These are phyloP conservation scores for Ophiostoma fasciatum DNA, from an alignment of 2,329 filamentous ascomycete species.

Conservation along the genomic window DNA sequence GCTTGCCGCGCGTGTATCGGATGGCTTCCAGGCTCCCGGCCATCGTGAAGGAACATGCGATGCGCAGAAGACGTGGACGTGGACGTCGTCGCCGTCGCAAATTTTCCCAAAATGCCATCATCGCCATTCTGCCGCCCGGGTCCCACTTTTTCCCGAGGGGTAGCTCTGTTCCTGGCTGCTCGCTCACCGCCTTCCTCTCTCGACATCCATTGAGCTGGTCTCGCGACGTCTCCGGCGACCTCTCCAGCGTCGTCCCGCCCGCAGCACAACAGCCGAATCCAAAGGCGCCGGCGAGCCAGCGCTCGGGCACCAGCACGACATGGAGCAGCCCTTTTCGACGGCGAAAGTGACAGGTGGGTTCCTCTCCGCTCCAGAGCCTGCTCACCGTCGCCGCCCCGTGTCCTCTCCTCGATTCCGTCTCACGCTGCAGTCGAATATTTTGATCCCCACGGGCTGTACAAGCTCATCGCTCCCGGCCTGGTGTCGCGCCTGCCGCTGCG, in stretches of 20 bases:
- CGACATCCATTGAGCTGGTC: slow-evolving; percentile 12
- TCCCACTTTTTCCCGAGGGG: too few relatives aligned
- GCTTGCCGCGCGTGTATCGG: slow-evolving; percentile 54
- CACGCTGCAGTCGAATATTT: slow-evolving; percentile 83
- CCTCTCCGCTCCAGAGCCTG: background rate
- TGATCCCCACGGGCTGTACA: slow-evolving; percentile 81
- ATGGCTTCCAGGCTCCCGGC: slow-evolving; percentile 55
- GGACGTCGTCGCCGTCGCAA: too few relatives aligned
- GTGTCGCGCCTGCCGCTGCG: slow-evolving; percentile 67
- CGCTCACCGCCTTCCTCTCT: slow-evolving; percentile 7
- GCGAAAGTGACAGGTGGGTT: slow-evolving; percentile 61
- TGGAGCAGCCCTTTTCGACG: slow-evolving; percentile 54
- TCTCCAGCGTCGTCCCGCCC: too few relatives aligned
- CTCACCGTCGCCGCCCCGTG: background rate
- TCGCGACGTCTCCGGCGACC: too few relatives aligned
- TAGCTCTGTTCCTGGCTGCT: too few relatives aligned
- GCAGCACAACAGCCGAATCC: background rate
- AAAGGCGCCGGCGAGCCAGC: background rate
- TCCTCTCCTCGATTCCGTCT: background rate
- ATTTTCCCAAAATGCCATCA: too few relatives aligned
- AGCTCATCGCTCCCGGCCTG: slow-evolving; percentile 64
- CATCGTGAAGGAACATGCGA: too few relatives aligned
- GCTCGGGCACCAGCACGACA: slow-evolving; percentile 17
- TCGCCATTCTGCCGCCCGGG: too few relatives aligned
- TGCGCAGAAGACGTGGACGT: slow-evolving; percentile 15